Base-by-base conservation (phyloP, 805 yeast species). In the Debaryomyces maramus region DNA sequence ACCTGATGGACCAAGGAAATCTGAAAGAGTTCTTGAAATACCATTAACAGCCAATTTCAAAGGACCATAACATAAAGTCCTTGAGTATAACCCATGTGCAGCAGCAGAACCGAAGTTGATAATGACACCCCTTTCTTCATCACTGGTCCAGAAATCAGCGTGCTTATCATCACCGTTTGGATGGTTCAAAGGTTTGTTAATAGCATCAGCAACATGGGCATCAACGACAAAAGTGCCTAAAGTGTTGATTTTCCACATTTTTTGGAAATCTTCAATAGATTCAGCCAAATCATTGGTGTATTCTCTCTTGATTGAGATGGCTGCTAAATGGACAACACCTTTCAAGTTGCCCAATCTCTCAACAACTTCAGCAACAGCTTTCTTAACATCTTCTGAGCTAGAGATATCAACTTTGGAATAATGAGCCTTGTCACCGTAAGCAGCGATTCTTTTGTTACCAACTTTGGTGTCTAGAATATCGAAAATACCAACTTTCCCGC, bases 181-280 rank as follows among this genome's bases (percentile, higher is more conserved):
- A 23, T 38, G 34, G 32, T 41, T 44, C 36, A 32, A 22, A 28
- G 32, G 49, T 22, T 43, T 29, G 32, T 46, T 46, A 6, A 46
- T 45, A 14, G 50, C 50, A 39, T 46, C 50, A 10, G 50, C 35
- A 33, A 46, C 47, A 16, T 41, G 46, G n/a, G 50, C 50, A 29
- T 46, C 36, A 35, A 45, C 41, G 17, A 46, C 32, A 19, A 46
- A 45, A 5, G 50, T 46, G 11, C 50, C 50, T 7, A 46, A 32
- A 30, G 50, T 46, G 38, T 46, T 46, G 13, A 46, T 36, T 9
- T 46, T 30, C 40, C 39, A 46, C 43, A 42, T 46, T 34, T 46
- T 46, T 14, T 30, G 29, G 41, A 46, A 46, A 30, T 46, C 47
- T 19, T 32, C 36, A 39, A 46, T 46, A 17, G 50, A 46, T 6